Evolutionary conservation across 2,329 filamentous ascomycete genomes (phyloP).

Genomic region (Aspergillus latus): DNA sequence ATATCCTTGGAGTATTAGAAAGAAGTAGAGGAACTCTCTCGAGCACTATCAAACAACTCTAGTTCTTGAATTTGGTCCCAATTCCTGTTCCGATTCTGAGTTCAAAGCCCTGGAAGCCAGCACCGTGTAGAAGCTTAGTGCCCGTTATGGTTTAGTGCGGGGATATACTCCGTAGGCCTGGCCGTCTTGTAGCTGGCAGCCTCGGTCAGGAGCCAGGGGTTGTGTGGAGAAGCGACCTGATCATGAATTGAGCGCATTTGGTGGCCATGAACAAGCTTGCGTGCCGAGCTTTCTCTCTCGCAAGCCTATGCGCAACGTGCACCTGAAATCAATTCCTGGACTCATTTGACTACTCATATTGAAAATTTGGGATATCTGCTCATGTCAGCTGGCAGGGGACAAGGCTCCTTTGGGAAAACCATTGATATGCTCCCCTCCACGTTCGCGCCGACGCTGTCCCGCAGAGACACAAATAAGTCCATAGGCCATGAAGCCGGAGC

Average conservation of each 20-base stretch:
- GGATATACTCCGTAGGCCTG: background rate
- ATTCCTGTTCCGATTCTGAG: no score
- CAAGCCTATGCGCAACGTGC: background rate
- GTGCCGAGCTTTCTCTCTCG: background rate
- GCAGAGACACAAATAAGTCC: constrained; percentile 38
- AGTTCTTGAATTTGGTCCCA: no score
- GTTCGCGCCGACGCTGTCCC: constrained; percentile 34
- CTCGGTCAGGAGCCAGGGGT: background rate
- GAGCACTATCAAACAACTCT: background rate
- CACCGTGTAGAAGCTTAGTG: background rate
- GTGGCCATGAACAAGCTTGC: no score
- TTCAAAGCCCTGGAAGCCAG: no score
- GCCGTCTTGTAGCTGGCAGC: no score
- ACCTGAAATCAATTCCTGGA: background rate
- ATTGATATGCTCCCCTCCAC: constrained; percentile 34
- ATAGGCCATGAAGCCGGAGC: constrained; percentile 28
- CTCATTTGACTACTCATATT: no score
- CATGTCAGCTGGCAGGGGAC: background rate
- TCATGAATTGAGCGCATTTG: background rate
- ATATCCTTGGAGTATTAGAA: no score
- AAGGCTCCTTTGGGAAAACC: background rate
- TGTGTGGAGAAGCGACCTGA: constrained; percentile 8
- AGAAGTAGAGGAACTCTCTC: no score
- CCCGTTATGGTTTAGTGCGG: constrained; percentile 12
- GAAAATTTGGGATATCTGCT: background rate